These are phyloP conservation scores for Lanmaoa pseudosensibilis DNA, from an alignment of 768 basidiomycete genomes.

Conservation along the genomic window DNA sequence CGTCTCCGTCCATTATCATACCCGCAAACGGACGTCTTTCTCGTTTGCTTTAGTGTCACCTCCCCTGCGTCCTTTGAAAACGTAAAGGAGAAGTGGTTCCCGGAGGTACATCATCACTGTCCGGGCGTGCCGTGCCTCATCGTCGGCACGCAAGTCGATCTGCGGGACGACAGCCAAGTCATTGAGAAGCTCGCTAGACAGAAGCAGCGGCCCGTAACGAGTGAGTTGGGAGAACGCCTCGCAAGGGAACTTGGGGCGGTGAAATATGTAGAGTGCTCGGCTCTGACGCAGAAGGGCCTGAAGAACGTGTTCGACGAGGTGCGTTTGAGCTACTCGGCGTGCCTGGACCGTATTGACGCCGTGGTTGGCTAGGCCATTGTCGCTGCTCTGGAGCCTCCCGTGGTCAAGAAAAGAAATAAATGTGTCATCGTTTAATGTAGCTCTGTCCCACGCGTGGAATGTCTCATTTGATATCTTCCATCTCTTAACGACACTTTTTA, in stretches of 20 bases:
- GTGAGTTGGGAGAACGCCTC: conserved; percentile 89
- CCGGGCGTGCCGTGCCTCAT: conserved; percentile 99
- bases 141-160: conserved; percentile 97
- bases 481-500: conserved; percentile 37
- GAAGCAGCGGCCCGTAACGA: conserved; percentile 90
- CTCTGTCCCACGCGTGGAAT: conserved; percentile 26
- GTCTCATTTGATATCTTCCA: conserved; percentile 32
- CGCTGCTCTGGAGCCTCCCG: conserved; percentile 95
- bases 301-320: conserved; percentile 99
- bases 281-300: conserved; percentile 97
- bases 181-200: conserved; percentile 94
- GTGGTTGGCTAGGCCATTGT: conserved; percentile 73
- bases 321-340: conserved; percentile 32
- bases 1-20: conserved; percentile 98
- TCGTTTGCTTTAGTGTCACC: conserved; percentile 99
- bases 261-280: conserved; percentile 99
- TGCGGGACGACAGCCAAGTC: conserved; percentile 90
- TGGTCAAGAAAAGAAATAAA: conserved; percentile 74
- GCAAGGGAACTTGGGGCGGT: conserved; percentile 98
- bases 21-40: conserved; percentile 99
- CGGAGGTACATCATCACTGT: conserved; percentile 99
- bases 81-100: conserved; percentile 99
- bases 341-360: conserved; percentile 8
- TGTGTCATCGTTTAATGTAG: conserved; percentile 81
- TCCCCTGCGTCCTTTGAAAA: conserved; percentile 99